Conservation (phyloP, 1,284 basidiomycete species). For the Coniophora puteana region DNA sequence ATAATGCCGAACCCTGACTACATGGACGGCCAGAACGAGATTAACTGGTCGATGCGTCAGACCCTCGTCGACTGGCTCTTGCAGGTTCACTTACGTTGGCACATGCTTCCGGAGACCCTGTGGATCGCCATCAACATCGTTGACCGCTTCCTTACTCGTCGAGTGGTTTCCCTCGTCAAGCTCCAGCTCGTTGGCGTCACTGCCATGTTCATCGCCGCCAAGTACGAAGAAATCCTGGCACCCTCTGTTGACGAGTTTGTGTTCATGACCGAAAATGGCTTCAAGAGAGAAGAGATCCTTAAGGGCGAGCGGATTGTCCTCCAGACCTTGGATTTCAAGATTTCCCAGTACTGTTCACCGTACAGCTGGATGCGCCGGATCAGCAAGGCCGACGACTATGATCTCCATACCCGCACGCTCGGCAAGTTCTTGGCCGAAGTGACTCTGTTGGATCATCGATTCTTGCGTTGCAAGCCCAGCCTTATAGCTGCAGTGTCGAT, state of each 20-base stretch:
- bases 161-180: conserved; percentile 91
- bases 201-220: conserved; percentile 96
- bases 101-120: conserved; percentile 96
- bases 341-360: conserved; percentile 98
- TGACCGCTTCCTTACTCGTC: conserved; percentile 93
- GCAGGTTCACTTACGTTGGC: conserved; percentile 96
- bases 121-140: conserved; percentile 98
- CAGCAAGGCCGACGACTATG: conserved; percentile 98
- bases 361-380: conserved; percentile 99
- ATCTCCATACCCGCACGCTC: conserved; percentile 95
- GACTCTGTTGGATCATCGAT: conserved; percentile 90
- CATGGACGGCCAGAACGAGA: conserved; percentile 93
- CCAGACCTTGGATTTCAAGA: conserved; percentile 90
- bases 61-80: conserved; percentile 98
- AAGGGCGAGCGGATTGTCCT: conserved; percentile 97
- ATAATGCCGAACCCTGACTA: conserved; percentile 94
- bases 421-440: conserved; percentile 99
- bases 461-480: conserved; percentile 92
- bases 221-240: conserved; percentile 98
- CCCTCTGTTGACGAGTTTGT: conserved; percentile 95
- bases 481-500: conserved; percentile 97
- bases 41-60: conserved; percentile 94
- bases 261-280: conserved; percentile 95
- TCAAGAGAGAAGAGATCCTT: conserved; percentile 92
- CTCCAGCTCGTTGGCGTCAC: conserved; percentile 98